Evolutionary conservation across 1,139 yeast species (phyloP), one percentile per base, ranked within the genome.

Genomic region (Scheffersomyces cryptocercus): DNA sequence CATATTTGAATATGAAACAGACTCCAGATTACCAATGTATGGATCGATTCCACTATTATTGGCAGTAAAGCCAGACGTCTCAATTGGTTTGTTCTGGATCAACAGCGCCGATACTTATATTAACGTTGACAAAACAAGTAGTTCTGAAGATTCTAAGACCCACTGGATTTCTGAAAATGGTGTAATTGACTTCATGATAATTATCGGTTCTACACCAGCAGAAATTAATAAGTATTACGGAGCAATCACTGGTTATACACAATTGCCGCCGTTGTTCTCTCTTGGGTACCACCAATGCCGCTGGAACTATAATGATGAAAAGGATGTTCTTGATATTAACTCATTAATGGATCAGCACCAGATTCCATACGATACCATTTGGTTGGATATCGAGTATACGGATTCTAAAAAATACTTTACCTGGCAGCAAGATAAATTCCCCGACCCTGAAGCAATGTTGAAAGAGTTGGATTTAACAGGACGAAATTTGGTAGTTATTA

Each of bases 111-210:
- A 93, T 58, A 90, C 98, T 0, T 91, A 84, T 70, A 71, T 93
- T 42, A 96, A 93, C 58, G 80, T 95, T 38, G 70, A 74, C 57
- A 72, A 65, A 70, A 62, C 50, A 42, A 12, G 57, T 1, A 44
- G 53, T 1, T 41, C 43, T 1, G 50, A 55, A 13, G 55, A 67
- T 44, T 56, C 77, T 29, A 61, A 61, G 40, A 75, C 95, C 2
- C 99, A 93, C 63, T 93, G 98, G 97, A 88, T 93, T 50, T 88
- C 97, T 0, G 99, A 93, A 63, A 80, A 82, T 53, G 98, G 99
- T 16, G 66, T 85, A 20, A 54, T 93, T 41, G 98, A 93, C 60
- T 72, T 91, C 26, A 75, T 88, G 42, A 66, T 93, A 14, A 74
- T 89, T 46, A 71, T 86, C 28, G 95, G 82, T 10, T 73, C 77